Percentiles rank a stretch among this genome's conserved stretches.
These are phyloP conservation scores for Triticum aestivum DNA, from an alignment of 176 grass and related monocot species.

Conservation along the genomic window IWGSC_CS_RefSeq_v2.1 NC_057803.1:671608670-671609169, in stretches of 20 bases:
- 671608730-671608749: neutral
- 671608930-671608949: neutral
- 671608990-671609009: constrained; percentile 2
- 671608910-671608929: constrained; percentile 25
- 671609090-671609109: constrained; percentile 25
- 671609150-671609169: constrained; percentile 33
- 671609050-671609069: constrained; percentile 26
- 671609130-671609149: constrained; percentile 25
- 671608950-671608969: constrained; percentile 26
- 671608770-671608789: neutral
- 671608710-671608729: too few species aligned
- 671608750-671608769: neutral
- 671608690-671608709: too few species aligned
- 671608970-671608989: constrained; percentile 25
- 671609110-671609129: constrained; percentile 12
- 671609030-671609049: constrained; percentile 21
- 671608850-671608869: neutral
- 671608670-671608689: too few species aligned
- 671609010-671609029: constrained; percentile 10
- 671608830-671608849: neutral
- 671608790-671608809: neutral
- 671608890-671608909: neutral
- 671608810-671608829: neutral
- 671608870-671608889: constrained; percentile 8
- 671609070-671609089: neutral